Evolutionary conservation across 495 filamentous ascomycete species (phyloP).

Genomic region (Tuber melanosporum): DNA sequence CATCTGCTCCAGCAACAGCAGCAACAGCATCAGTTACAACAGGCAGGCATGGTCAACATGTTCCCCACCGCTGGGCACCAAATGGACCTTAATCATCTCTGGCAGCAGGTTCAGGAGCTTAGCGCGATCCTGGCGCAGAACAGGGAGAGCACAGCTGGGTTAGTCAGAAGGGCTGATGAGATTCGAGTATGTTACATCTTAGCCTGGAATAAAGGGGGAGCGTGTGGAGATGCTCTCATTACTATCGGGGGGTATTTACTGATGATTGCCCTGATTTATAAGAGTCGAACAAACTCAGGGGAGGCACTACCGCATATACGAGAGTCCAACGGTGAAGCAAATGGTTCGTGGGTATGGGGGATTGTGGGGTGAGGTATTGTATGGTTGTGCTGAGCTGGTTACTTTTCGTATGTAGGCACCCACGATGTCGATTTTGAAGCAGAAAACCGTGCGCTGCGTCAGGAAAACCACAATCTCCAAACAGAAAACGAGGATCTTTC

Average conservation of each 20-base stretch:
- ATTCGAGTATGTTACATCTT: conserved; percentile 35
- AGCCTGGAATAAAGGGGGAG: neutral
- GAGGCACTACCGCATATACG: conserved; percentile 29
- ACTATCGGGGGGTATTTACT: neutral
- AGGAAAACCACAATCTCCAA: conserved; percentile 39
- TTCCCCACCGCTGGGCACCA: conserved; percentile 60
- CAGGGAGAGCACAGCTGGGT: conserved; percentile 56
- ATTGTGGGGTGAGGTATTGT: conserved; percentile 2
- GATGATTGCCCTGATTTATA: conserved; percentile 5
- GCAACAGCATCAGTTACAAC: conserved; percentile 29
- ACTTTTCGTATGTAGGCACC: conserved; percentile 18
- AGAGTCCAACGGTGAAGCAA: conserved; percentile 30
- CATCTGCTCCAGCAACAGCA: conserved; percentile 34
- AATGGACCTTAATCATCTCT: conserved; percentile 64
- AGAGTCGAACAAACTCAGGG: conserved; percentile 28
- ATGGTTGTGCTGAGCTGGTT: conserved; percentile 14
- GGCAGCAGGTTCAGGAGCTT: conserved; percentile 60
- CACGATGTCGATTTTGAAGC: conserved; percentile 32
- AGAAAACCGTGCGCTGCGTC: conserved; percentile 35
- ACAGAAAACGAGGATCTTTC: conserved; percentile 40
- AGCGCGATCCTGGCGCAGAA: conserved; percentile 61
- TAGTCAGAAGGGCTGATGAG: conserved; percentile 50
- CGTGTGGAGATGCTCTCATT: neutral
- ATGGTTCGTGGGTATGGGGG: conserved; percentile 26
- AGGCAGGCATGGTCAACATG: conserved; percentile 48